phyloP scores from a whole-genome alignment of 2,329 filamentous ascomycete species.

The Didymella keratinophila region DNA sequence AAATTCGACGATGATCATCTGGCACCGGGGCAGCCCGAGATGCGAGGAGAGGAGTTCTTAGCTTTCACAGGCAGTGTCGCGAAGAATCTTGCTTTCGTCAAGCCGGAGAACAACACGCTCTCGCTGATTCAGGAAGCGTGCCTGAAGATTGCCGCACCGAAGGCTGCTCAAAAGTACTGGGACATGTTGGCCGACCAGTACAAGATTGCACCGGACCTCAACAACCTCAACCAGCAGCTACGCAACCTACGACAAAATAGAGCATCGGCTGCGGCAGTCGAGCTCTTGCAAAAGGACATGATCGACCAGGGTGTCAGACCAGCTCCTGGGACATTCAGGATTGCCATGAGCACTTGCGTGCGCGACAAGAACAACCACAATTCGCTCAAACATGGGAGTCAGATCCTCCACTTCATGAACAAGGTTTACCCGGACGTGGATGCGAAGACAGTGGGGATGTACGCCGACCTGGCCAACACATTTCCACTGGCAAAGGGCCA shows the following conservation, averaged over 20 bases:
- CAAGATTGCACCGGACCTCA: slow-evolving; percentile 72
- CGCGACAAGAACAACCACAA: slow-evolving; percentile 80
- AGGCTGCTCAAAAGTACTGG: slow-evolving; percentile 80
- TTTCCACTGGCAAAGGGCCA: slow-evolving; percentile 42
- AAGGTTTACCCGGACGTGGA: slow-evolving; percentile 41
- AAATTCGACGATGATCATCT: slow-evolving; percentile 43
- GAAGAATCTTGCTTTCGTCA: slow-evolving; percentile 53
- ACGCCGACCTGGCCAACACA: slow-evolving; percentile 38
- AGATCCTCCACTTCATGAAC: slow-evolving; percentile 63
- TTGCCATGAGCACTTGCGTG: slow-evolving; percentile 76
- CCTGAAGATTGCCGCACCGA: slow-evolving; percentile 65
- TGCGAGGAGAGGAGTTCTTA: slow-evolving; percentile 46
- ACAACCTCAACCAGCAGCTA: slow-evolving; percentile 75
- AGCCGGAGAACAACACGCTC: slow-evolving; percentile 65
- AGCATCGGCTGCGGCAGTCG: slow-evolving; percentile 68
- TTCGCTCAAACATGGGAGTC: slow-evolving; percentile 69
- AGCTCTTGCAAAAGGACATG: slow-evolving; percentile 60
- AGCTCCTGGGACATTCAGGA: slow-evolving; percentile 66
- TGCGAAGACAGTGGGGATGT: slow-evolving; percentile 40
- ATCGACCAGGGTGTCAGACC: slow-evolving; percentile 39
- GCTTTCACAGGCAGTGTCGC: slow-evolving; percentile 37
- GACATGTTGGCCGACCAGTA: slow-evolving; percentile 67
- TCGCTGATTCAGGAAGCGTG: slow-evolving; percentile 74
- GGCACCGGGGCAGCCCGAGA: slow-evolving; percentile 26
- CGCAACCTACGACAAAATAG: slow-evolving; percentile 71